These are phyloP conservation scores for Auxenochlorella pyrenoidosa DNA, from an alignment of 139 green algal species.

Conservation along the genomic window DNA sequence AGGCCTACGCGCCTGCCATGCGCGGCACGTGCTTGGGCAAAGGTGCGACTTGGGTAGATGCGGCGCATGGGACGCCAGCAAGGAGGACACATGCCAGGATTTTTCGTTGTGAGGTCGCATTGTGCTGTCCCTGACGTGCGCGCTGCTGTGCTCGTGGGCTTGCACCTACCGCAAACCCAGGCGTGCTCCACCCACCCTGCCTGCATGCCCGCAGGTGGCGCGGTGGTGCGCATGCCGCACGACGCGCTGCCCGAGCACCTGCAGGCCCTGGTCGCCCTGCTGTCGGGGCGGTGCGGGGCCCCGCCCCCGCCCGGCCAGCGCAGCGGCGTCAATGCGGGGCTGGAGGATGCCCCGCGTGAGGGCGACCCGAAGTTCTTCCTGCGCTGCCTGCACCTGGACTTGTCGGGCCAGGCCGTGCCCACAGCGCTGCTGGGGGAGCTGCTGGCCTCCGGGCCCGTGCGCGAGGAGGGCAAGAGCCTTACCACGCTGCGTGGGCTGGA, in stretches of 20 bases:
- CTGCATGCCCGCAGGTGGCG: neutral
- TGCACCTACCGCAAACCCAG: neutral
- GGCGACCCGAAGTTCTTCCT: neutral
- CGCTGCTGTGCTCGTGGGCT: neutral
- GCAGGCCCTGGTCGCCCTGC: neutral
- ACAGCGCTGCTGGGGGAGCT: neutral
- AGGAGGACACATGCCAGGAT: too few species aligned
- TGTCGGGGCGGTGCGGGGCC: neutral
- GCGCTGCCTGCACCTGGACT: conserved; percentile 16
- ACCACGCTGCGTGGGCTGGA: conserved; percentile 5
- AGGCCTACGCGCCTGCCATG: neutral
- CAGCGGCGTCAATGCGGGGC: neutral
- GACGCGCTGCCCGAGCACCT: neutral
- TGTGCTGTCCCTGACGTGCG: neutral
- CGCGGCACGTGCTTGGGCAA: neutral
- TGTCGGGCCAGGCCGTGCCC: neutral
- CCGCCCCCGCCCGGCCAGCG: neutral
- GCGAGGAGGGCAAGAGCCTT: neutral
- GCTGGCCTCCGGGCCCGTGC: neutral
- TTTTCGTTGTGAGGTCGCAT: too few species aligned
- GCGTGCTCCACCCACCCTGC: neutral
- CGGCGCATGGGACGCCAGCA: too few species aligned
- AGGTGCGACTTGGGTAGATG: conserved; percentile 1
- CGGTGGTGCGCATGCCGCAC: neutral
- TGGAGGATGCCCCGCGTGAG: neutral